Evolutionary conservation across 768 basidiomycete genomes (phyloP).

Genomic region (Neoboletus subvelutipes): DNA sequence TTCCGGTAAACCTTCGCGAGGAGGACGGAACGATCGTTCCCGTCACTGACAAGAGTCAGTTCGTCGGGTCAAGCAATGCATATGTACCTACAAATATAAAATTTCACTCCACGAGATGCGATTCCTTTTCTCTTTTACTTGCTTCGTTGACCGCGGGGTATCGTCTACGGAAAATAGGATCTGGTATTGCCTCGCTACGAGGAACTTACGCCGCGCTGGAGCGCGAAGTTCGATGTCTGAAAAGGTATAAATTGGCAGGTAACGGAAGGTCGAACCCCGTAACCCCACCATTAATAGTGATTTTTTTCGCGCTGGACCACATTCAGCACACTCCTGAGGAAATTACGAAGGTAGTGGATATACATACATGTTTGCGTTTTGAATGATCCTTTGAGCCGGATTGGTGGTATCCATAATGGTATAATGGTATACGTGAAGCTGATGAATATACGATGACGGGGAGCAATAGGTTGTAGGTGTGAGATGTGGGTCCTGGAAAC

Average conservation of each 20-base stretch:
- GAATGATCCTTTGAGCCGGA: not conserved
- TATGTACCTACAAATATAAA: conserved; percentile 17
- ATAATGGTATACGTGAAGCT: not conserved
- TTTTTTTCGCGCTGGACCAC: conserved; percentile 6
- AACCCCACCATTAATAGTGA: conserved; percentile 12
- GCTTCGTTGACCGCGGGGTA: conserved; percentile 15
- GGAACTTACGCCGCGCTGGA: not conserved
- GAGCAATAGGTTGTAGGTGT: not conserved
- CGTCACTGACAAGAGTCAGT: conserved; percentile 14
- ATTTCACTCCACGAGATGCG: conserved; percentile 10
- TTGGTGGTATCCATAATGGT: conserved; percentile 3
- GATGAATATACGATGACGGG: not conserved
- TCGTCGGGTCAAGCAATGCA: not conserved
- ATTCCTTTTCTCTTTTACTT: conserved; percentile 10
- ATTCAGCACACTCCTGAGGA: not conserved
- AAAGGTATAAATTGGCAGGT: not conserved
- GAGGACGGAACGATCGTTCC: conserved; percentile 10
- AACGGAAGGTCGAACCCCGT: not conserved
- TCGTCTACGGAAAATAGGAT: conserved; percentile 10
- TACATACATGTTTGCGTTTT: conserved; percentile 5
- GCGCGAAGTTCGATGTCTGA: conserved; percentile 15
- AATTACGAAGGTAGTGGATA: not conserved
- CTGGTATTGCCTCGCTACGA: conserved; percentile 10
- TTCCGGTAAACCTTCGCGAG: conserved; percentile 15
- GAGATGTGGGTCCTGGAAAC: conserved; percentile 11